phyloP scores from a whole-genome alignment of 1,284 basidiomycete genomes.

The Boletus semigastroideus region DNA sequence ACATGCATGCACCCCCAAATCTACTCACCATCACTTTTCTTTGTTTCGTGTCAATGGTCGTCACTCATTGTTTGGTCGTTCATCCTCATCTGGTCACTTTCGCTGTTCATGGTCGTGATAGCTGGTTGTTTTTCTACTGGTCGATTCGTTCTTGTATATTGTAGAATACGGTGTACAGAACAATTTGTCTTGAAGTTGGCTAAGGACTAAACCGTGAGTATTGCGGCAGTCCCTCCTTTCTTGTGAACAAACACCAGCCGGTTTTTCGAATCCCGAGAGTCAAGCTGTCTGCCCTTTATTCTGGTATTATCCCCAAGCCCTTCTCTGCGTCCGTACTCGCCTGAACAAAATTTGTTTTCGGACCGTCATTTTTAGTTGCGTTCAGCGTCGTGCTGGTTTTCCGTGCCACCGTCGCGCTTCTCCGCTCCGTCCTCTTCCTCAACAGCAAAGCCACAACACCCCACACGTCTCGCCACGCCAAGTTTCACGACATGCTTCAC shows the following conservation, averaged over 20 bases:
- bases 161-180: conserved; percentile 4
- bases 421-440: conserved; percentile 7
- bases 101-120: conserved; percentile 4
- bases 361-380: conserved; percentile 15
- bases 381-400: conserved; percentile 36
- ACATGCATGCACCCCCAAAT: conserved; percentile 14
- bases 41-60: background rate
- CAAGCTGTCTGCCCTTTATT: conserved; percentile 31
- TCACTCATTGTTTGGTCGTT: conserved; percentile 9
- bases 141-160: conserved; percentile 10
- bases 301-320: conserved; percentile 17
- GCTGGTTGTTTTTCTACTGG: conserved; percentile 4
- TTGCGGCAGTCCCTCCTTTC: conserved; percentile 5
- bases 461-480: background rate
- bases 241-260: conserved; percentile 6
- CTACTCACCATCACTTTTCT: conserved; percentile 12
- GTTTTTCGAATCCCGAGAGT: conserved; percentile 9
- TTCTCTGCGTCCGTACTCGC: background rate
- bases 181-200: background rate
- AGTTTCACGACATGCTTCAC: conserved; percentile 37
- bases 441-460: background rate
- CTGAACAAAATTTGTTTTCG: background rate
- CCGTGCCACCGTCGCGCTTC: conserved; percentile 26
- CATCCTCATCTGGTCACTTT: conserved; percentile 8
- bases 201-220: no score